Percentiles rank a stretch among this genome's conserved stretches.
Evolutionary conservation across 2,329 filamentous ascomycete genomes (phyloP).

Genomic region (Exophiala viscosa): DNA sequence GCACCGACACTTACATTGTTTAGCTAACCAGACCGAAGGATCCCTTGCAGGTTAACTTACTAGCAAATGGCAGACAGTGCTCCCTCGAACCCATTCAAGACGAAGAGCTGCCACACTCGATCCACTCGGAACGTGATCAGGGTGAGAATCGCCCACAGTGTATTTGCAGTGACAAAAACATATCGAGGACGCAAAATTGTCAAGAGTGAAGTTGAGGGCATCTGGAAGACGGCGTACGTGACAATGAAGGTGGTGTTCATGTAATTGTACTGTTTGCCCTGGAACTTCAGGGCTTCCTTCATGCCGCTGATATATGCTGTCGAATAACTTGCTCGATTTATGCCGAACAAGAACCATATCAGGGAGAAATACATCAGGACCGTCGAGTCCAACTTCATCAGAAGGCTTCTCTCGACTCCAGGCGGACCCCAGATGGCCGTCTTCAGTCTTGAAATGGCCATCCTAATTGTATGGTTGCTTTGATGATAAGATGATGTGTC

Average conservation of each 20-base stretch:
- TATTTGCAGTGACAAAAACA: slow-evolving; percentile 43
- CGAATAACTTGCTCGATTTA: slow-evolving; percentile 44
- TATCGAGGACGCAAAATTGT: slow-evolving; percentile 39
- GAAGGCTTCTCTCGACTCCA: slow-evolving; percentile 15
- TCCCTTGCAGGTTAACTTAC: slow-evolving; percentile 29
- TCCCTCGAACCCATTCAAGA: slow-evolving; percentile 45
- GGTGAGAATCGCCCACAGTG: slow-evolving; percentile 44
- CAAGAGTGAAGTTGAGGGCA: slow-evolving; percentile 43
- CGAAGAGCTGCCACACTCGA: slow-evolving; percentile 43
- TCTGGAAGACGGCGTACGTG: slow-evolving; percentile 44
- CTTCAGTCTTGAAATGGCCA: too few relatives aligned
- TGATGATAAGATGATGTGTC: too few relatives aligned
- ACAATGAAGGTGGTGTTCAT: slow-evolving; percentile 39
- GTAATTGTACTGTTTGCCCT: slow-evolving; percentile 42
- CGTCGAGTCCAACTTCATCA: slow-evolving; percentile 42
- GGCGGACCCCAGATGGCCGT: too few relatives aligned
- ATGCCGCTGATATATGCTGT: slow-evolving; percentile 45
- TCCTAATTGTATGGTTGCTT: too few relatives aligned
- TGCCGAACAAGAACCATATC: slow-evolving; percentile 48
- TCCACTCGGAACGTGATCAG: slow-evolving; percentile 43
- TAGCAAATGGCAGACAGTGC: slow-evolving; percentile 45
- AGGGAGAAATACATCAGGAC: slow-evolving; percentile 45
- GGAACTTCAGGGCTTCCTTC: slow-evolving; percentile 37
- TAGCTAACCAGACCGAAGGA: background rate
- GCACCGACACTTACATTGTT: slow-evolving; percentile 35